Conservation (phyloP, 176 grass and related monocot species). For the Zoysia pacifica region DNA sequence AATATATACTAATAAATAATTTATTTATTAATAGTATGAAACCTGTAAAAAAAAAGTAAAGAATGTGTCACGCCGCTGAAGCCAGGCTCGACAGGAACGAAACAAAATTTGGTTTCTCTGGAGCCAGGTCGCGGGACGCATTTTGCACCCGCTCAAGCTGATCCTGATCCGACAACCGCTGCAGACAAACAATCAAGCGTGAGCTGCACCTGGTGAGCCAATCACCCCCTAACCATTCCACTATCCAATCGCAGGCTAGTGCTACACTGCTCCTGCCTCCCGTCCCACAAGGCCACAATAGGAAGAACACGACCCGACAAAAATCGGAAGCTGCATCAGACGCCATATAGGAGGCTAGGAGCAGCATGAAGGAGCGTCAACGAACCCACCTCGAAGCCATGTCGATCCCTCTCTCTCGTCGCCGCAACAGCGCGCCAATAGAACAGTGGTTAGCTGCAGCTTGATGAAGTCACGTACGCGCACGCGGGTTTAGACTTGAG, state of each 20-base stretch:
- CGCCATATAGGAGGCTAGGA: background rate
- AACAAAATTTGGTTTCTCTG: too few relatives aligned
- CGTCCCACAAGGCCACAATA: background rate
- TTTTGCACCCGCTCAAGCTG: too few relatives aligned
- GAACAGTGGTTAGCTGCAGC: background rate
- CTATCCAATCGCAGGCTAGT: background rate
- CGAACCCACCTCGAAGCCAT: slow-evolving; percentile 30
- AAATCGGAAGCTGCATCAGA: background rate
- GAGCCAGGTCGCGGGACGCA: too few relatives aligned
- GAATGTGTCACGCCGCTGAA: too few relatives aligned
- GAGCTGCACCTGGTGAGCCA: background rate
- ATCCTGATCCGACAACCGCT: too few relatives aligned
- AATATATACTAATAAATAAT: too few relatives aligned
- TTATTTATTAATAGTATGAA: too few relatives aligned
- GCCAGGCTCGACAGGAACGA: too few relatives aligned
- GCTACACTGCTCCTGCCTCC: background rate
- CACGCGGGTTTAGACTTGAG: background rate
- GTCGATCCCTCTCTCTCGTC: slow-evolving; percentile 22
- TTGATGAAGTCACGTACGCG: too few relatives aligned
- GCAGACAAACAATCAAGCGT: too few relatives aligned
- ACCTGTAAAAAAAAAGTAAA: too few relatives aligned
- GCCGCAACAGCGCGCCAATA: background rate
- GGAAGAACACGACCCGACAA: background rate
- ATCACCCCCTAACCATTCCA: background rate
- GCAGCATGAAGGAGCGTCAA: background rate